A percentile compares a stretch with the other conserved stretches of the same genome.
Conservation (phyloP, 2,329 filamentous ascomycete species). For the Cyclaneusma minus region DNA sequence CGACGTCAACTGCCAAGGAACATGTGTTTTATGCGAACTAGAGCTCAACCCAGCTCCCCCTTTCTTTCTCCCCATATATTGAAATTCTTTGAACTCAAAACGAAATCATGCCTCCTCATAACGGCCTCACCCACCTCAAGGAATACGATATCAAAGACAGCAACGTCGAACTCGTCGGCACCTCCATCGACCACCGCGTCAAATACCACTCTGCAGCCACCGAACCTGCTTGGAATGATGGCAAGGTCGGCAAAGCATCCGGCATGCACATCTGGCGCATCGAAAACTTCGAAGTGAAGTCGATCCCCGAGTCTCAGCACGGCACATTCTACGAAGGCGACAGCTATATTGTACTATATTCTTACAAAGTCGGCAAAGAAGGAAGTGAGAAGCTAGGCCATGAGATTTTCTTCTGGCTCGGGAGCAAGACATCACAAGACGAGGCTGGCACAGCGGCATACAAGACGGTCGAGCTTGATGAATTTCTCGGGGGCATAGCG, state of each 20-base stretch:
- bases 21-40: too few species aligned
- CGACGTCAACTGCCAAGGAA: too few species aligned
- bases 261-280: constrained; percentile 52
- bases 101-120: constrained; percentile 44
- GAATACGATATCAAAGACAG: constrained; percentile 54
- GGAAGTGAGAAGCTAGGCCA: constrained; percentile 35
- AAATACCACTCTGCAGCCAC: constrained; percentile 50
- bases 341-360: constrained; percentile 50
- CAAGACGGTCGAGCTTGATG: constrained; percentile 56
- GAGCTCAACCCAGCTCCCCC: too few species aligned
- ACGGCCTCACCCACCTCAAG: constrained; percentile 44
- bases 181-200: constrained; percentile 48
- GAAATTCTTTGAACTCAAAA: too few species aligned
- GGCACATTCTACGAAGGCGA: constrained; percentile 53
- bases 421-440: constrained; percentile 48
- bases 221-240: constrained; percentile 53
- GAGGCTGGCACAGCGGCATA: constrained; percentile 55
- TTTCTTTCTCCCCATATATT: too few species aligned
- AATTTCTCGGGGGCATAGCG: constrained; percentile 45
- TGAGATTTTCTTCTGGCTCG: constrained; percentile 58
- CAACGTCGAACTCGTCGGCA: constrained; percentile 51
- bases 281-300: constrained; percentile 47
- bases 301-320: constrained; percentile 38
- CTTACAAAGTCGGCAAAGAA: constrained; percentile 33
- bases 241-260: constrained; percentile 31